Evolutionary conservation across 1,284 basidiomycete species (phyloP), one percentile per base, ranked within the genome.

Genomic region (Golubevia pallescens): DNA sequence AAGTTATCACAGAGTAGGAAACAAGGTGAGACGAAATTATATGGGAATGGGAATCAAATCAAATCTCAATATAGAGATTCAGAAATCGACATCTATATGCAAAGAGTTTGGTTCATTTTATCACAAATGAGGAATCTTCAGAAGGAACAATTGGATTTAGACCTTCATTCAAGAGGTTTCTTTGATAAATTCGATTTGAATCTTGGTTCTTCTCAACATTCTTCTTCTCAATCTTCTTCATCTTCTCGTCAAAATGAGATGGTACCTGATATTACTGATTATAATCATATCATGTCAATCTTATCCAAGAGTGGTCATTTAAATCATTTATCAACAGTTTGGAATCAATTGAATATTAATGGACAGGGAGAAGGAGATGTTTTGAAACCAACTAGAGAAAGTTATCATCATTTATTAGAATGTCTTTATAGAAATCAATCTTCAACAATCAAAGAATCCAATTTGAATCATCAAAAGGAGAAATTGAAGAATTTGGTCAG

Each of bases 321-420:
- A n/a, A n/a, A n/a, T n/a, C n/a, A n/a, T n/a, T n/a, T 69, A 66
- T 6, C 67, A 70, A 54, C 77, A 81, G 77, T 68, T 71, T 16
- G 23, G 28, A 19, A 56, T 67, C 1, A 23, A 53, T 13, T 34
- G 59, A 10, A 68, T 81, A 38, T 81, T 78, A 74, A 65, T 73
- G 55, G 66, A 72, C 3, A 71, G 79, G 19, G 38, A 51, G 48
- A 7, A 5, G n/a, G 21, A 32, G 0, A 4, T 19, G 4, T 6
- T 6, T 4, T n/a, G 19, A 2, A 20, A 19, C 3, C 32, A 32
- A 13, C 23, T 23, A 6, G 42, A 32, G 42, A 34, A 62, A 67
- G 53, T 20, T 68, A 63, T 34, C 21, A 34, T 4, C 19, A 34
- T 38, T 53, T 32, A 13, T 55, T 67, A 21, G 42, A 56, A n/a